Percentiles rank a stretch among this genome's conserved stretches.
Evolutionary conservation across 192 early-diverging fungal genomes (phyloP).

Genomic region (Coemansia aciculifera): DNA sequence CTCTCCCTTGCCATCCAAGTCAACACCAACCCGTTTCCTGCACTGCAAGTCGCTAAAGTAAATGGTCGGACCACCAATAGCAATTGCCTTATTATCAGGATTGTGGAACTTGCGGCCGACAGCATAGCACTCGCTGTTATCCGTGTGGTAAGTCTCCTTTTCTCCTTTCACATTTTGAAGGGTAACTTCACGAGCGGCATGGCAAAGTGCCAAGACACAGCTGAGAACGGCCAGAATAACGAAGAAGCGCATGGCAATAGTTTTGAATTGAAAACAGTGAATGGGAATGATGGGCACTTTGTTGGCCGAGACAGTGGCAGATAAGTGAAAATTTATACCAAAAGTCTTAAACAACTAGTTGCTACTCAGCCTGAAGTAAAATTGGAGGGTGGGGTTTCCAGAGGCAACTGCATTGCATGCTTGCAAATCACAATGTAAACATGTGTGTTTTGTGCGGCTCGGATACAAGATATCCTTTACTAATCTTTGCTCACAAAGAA

Average conservation of each 20-base stretch:
- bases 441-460: too few relatives aligned
- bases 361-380: too few relatives aligned
- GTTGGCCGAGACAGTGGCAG: background rate
- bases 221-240: background rate
- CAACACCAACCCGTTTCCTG: background rate
- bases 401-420: too few relatives aligned
- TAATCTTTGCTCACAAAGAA: too few relatives aligned
- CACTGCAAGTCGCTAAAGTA: background rate
- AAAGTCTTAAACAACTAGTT: background rate
- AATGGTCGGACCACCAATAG: background rate
- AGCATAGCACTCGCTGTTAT: background rate
- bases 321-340: background rate
- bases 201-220: background rate
- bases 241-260: background rate
- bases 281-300: background rate
- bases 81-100: background rate
- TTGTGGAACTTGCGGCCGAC: background rate
- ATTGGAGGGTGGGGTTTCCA: too few relatives aligned
- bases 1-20: background rate
- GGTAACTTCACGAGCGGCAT: background rate
- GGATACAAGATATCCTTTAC: too few relatives aligned
- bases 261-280: background rate
- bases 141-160: background rate
- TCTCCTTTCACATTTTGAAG: background rate
- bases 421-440: too few relatives aligned